Base-by-base conservation (phyloP, 192 early-diverging fungal genomes). In the Coemansia sp. region DNA sequence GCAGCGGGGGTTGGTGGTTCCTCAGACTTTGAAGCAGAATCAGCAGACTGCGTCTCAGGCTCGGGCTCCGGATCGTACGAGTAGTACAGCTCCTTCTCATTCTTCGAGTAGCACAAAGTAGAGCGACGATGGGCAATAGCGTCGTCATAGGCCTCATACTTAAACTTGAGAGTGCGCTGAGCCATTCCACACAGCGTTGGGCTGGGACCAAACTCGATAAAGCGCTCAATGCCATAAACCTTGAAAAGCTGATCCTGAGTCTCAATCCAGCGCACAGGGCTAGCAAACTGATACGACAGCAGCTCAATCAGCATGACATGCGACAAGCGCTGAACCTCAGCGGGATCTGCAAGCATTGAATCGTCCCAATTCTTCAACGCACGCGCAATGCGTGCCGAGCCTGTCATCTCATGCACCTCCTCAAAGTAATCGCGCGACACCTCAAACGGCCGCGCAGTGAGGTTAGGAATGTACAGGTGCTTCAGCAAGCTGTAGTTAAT, bases 201-300 rank as follows among this genome's bases (percentile, higher is more conserved):
- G 71, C 86, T 86, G 17, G 95, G 95, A 53, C 95, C 95, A 55
- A 95, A 86, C 78, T 97, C 95, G 56, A 97, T 93, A 51, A 97
- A 72, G 50, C 93, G 90, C 71, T 92, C 91, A 62, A 97, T 89
- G 46, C 91, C 83, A 74, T 87, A 92, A 67, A 88, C 84, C 83
- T 89, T 87, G 86, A 97, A 93, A 63, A 97, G 85, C 65, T 87
- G 81, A 71, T 97, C 95, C 84, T 97, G 95, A 30, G 95, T 97
- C 80, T 95, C 95, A 72, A 97, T 97, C 95, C 95, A 97, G 74
- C 93, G 88, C 57, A 97, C 95, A 54, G 95, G 90, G 50, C 89
- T 92, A 23, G 95, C 94, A 72, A 97, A 97, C 82, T 97, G 95
- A 76, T 97, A 93, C 31, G 94, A 93, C 9, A 97, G 84, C 64